Evolutionary conservation across 345 rosid species (phyloP).

Genomic region (Corchorus olitorius): DNA sequence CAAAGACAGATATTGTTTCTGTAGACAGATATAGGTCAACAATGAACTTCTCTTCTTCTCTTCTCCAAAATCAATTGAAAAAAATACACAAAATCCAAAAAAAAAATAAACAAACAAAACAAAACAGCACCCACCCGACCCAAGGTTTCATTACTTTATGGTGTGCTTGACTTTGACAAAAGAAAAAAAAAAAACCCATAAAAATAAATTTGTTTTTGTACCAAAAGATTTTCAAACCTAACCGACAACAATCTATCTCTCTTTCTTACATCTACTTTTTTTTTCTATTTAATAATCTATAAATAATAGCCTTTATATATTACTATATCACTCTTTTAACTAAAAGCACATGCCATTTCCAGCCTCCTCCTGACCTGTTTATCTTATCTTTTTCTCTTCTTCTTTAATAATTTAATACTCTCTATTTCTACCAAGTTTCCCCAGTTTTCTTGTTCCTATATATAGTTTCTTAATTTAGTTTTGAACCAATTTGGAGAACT

Average conservation of each 20-base stretch:
- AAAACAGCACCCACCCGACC: conserved; percentile 7
- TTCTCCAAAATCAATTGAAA: background rate
- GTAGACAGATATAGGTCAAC: conserved; percentile 10
- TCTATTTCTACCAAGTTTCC: conserved; percentile 47
- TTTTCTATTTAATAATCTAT: no score
- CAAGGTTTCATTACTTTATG: conserved; percentile 20
- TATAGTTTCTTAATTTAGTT: background rate
- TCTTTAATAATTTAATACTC: background rate
- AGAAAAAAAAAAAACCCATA: background rate
- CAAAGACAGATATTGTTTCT: background rate
- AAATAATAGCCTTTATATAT: background rate
- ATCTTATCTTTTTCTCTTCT: background rate
- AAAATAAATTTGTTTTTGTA: background rate
- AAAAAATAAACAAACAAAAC: no score
- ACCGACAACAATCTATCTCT: conserved; percentile 21
- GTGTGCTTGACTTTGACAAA: conserved; percentile 35
- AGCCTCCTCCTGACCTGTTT: conserved; percentile 7
- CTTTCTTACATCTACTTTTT: background rate
- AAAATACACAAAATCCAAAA: background rate
- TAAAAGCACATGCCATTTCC: conserved; percentile 29
- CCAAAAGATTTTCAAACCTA: conserved; percentile 11
- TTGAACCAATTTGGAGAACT: background rate
- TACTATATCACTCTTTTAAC: background rate
- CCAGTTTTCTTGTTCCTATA: background rate
- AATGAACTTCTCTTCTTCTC: conserved; percentile 5